These are phyloP conservation scores for Gamarada debralockiae DNA, from an alignment of 495 filamentous ascomycete species.

Conservation along the genomic window DNA sequence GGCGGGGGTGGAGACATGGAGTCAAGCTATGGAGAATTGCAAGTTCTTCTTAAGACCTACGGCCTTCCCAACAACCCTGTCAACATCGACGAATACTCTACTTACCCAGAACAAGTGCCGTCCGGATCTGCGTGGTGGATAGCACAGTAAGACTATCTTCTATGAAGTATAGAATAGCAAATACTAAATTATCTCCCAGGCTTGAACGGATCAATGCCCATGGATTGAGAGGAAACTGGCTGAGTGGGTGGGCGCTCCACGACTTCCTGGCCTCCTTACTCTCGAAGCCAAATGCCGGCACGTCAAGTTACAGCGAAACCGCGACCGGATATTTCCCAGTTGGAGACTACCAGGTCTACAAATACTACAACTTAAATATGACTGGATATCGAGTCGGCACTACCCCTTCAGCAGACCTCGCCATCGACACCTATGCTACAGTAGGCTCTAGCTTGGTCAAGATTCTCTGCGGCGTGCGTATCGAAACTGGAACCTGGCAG, in stretches of 20 bases:
- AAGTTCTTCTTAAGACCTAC: constrained; percentile 25
- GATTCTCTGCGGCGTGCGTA: constrained; percentile 30
- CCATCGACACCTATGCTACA: constrained; percentile 36
- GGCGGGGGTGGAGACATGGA: constrained; percentile 28
- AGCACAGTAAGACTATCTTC: too few relatives aligned
- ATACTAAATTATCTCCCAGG: too few relatives aligned
- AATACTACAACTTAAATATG: constrained; percentile 40
- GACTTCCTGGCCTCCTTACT: constrained; percentile 34
- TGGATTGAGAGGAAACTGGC: constrained; percentile 42
- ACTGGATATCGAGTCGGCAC: constrained; percentile 33
- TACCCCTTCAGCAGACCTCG: constrained; percentile 25
- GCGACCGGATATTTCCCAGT: constrained; percentile 16
- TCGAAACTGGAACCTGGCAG: constrained; percentile 31
- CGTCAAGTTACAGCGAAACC: constrained; percentile 19
- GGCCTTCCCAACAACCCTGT: constrained; percentile 29
- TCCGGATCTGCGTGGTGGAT: constrained; percentile 37
- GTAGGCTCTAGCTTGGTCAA: constrained; percentile 24
- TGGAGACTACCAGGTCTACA: constrained; percentile 38
- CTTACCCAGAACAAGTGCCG: constrained; percentile 33
- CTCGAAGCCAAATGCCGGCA: constrained; percentile 26
- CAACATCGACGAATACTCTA: constrained; percentile 43
- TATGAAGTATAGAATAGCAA: too few relatives aligned
- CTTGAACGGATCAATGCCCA: constrained; percentile 34
- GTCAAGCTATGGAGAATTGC: constrained; percentile 22
- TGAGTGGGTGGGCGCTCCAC: constrained; percentile 29